Base-by-base conservation (phyloP, 108 stramenopile species). In the Cyclostephanos tholiformis region DNA sequence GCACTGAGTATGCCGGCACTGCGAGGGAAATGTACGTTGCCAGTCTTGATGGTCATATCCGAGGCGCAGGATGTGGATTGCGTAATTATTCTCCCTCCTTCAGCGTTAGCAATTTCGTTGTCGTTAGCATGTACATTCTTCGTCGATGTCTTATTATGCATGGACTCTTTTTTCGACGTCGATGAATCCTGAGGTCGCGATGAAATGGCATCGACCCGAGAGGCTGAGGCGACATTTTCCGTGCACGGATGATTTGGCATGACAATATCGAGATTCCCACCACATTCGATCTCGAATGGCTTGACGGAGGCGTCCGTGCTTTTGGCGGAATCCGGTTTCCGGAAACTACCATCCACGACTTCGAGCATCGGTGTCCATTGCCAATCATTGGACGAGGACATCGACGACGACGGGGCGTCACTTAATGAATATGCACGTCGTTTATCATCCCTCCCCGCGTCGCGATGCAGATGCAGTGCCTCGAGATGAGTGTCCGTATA, bases 371-470 rank as follows among this genome's bases (percentile, higher is more conserved):
- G 62, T 23, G 30, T 79, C 41, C 49, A 53, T n/a, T 25, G 56
- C 26, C 14, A 14, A 14, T 27, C 22, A 1, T 59, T 48, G 20
- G 69, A 58, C 12, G 69, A 78, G 23, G 46, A 26, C 13, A 59
- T 71, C 44, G 76, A 52, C 49, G 57, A 27, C 19, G 30, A 43
- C 35, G 51, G 59, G 25, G 57, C 17, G 63, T 79, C 77, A 53
- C 72, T 79, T 26, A 59, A 79, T 3, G 77, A 79, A 52, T 79
- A 79, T 4, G 77, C 70, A 10, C 66, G 25, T 13, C 74, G 58
- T 44, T 41, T 43, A 39, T 75, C 58, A 20, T 23, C 41, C 20
- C 56, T 71, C 13, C 78, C 78, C 7, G 61, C 71, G 29, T 79
- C 71, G 46, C 64, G 78, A 23, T 71, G 78, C 39, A 69, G 30